A percentile compares a stretch with the other conserved stretches of the same genome.
Evolutionary conservation across 495 filamentous ascomycete species (phyloP).

Genomic region (Penicillium bialowiezense): DNA sequence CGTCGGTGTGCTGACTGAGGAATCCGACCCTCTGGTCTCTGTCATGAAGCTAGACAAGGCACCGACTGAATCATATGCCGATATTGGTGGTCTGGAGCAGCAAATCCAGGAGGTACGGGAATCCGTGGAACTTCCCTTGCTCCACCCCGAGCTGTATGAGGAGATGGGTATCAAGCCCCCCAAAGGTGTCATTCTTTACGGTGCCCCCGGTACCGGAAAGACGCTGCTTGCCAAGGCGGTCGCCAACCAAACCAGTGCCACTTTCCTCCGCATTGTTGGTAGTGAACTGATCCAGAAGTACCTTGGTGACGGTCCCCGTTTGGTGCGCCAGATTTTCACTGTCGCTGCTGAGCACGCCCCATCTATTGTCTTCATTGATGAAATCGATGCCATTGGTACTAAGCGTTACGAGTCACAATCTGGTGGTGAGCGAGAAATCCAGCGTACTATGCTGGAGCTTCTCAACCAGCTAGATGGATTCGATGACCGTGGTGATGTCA

Average conservation of each 20-base stretch:
- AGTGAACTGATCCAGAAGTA: slow-evolving; percentile 99
- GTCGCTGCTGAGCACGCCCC: slow-evolving; percentile 95
- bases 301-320: slow-evolving; percentile 88
- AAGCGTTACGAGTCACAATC: slow-evolving; percentile 98
- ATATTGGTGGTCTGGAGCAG: slow-evolving; percentile 92
- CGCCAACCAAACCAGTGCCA: slow-evolving; percentile 97
- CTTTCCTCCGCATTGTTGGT: slow-evolving; percentile 96
- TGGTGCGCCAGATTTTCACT: slow-evolving; percentile 97
- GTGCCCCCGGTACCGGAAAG: slow-evolving; percentile 95
- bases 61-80: slow-evolving; percentile 95
- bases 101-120: slow-evolving; percentile 99
- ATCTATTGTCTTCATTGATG: slow-evolving; percentile 98
- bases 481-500: slow-evolving; percentile 98
- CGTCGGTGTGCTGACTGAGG: slow-evolving; percentile 94
- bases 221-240: slow-evolving; percentile 97
- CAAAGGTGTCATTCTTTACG: slow-evolving; percentile 99
- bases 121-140: slow-evolving; percentile 90
- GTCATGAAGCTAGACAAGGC: slow-evolving; percentile 99
- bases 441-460: slow-evolving; percentile 97
- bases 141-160: slow-evolving; percentile 97
- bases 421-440: slow-evolving; percentile 94
- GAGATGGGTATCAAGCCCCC: slow-evolving; percentile 99
- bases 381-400: slow-evolving; percentile 98
- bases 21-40: slow-evolving; percentile 91
- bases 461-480: slow-evolving; percentile 99